Base-by-base conservation (phyloP, 805 yeast species). In the Saturnispora hagleri region DNA sequence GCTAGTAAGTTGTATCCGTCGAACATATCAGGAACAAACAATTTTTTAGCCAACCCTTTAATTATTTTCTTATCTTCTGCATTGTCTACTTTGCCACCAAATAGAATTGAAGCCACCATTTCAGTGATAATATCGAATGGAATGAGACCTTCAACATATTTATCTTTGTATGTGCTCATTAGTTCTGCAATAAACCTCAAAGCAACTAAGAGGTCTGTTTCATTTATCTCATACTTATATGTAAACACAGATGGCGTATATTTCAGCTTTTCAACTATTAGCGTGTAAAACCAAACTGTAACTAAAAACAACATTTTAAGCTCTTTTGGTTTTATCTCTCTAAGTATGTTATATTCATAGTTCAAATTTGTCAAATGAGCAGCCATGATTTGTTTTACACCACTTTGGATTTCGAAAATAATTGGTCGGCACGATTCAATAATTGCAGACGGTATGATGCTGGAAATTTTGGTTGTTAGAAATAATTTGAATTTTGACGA, bases 251-350 rank as follows among this genome's bases (percentile, higher is more conserved):
- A 61, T 0, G 91, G 89, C 1, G 72, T 73, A 56, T 74, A 83
- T 46, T 84, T 70, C 47, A 77, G 63, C 50, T 87, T 65, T 54
- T 81, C 89, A 35, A 73, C 73, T 3, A 88, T 60, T 0, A 84
- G 61, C 0, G 86, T 73, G 61, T 87, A 95, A 55, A 76, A 75
- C 95, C 95, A 87, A 0, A 80, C 72, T 5, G 86, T 57, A 27
- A 84, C 63, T 57, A 83, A 79, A 53, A 68, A 72, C 3, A 84
- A 58, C 48, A 77, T 74, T 2, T 66, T 63, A 38, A 74, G 67
- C 53, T 80, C 83, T 4, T 67, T 62, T 0, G 81, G 78, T 3
- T 26, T 35, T 7, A 54, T 43, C 27, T 56, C 49, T 20, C 54
- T 53, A 2, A 43, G 18, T 10, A 58, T 20, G 27, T 47, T 51